Conservation (phyloP, 352 stramenopile genomes). For the Globisporangium mamillatum region DNA sequence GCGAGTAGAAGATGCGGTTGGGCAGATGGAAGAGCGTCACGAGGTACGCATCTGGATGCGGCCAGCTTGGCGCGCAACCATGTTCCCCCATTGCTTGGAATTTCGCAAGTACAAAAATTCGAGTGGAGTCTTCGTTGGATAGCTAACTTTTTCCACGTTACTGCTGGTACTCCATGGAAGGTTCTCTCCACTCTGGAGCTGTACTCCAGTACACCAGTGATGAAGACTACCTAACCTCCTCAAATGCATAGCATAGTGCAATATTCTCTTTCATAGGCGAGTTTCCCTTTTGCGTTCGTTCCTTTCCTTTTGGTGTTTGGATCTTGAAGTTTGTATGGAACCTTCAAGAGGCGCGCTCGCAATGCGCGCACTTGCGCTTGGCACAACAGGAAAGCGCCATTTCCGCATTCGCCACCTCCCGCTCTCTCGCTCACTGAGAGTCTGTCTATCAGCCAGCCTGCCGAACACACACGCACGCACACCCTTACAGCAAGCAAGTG, state of each 20-base stretch:
- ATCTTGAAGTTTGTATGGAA: slow-evolving; percentile 11
- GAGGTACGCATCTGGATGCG: background rate
- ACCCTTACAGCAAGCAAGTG: background rate
- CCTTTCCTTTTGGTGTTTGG: background rate
- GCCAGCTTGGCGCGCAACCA: too few species aligned
- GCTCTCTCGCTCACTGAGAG: background rate
- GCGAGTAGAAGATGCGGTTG: background rate
- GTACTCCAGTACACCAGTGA: too few species aligned
- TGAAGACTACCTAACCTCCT: too few species aligned
- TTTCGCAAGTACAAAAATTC: too few species aligned
- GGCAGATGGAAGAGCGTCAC: background rate
- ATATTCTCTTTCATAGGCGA: background rate
- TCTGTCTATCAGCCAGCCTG: too few species aligned
- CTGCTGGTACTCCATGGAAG: too few species aligned
- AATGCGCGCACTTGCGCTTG: background rate
- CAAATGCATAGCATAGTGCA: background rate
- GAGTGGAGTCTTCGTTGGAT: too few species aligned
- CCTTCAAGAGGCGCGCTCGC: background rate
- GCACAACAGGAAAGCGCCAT: slow-evolving; percentile 7
- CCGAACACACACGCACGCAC: background rate
- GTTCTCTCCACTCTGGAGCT: too few species aligned
- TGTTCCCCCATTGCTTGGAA: too few species aligned
- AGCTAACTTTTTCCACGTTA: too few species aligned
- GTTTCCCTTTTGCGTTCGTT: background rate
- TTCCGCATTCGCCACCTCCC: slow-evolving; percentile 5